These are phyloP conservation scores for bread wheat (Triticum aestivum) DNA, from an alignment of 176 grass and related monocot genomes.

Conservation along the genomic window IWGSC_CS_RefSeq_v2.1 NC_057812.1:565216286-565216785, in stretches of 20 bases:
- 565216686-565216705: background rate
- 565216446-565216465: background rate
- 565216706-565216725: background rate
- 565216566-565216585: background rate
- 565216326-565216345: background rate
- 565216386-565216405: background rate
- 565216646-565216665: background rate
- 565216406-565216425: background rate
- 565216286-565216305: too few species aligned
- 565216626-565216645: background rate
- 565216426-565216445: background rate
- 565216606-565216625: background rate
- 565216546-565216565: background rate
- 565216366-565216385: background rate
- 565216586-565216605: background rate
- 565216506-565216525: background rate
- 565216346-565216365: background rate
- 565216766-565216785: background rate
- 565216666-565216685: background rate
- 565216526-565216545: background rate
- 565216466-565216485: background rate
- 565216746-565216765: background rate
- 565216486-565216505: background rate
- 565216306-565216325: too few species aligned
- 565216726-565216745: too few species aligned